Conservation (phyloP, 2,329 filamentous ascomycete species). For the Graphilbum ipis-grandicollis region DNA sequence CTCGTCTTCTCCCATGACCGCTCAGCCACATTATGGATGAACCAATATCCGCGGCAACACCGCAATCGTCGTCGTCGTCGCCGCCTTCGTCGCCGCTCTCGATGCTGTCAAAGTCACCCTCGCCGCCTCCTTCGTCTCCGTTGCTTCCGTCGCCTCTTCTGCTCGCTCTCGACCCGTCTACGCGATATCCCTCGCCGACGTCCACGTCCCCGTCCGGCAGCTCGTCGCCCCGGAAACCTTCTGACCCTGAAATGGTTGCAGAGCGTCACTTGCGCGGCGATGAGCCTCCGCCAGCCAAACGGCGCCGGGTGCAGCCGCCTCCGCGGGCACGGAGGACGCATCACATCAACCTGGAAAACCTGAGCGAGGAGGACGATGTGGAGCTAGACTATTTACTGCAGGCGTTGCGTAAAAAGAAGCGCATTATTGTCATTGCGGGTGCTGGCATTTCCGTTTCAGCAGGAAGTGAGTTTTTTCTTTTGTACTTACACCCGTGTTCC, state of each 20-base stretch:
- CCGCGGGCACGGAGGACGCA: slow-evolving; percentile 52
- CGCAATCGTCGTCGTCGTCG: slow-evolving; percentile 2
- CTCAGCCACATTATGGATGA: slow-evolving; percentile 2
- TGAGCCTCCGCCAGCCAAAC: slow-evolving; percentile 56
- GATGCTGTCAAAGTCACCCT: neutral
- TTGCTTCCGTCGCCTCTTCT: slow-evolving; percentile 27
- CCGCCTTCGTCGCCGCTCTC: slow-evolving; percentile 1
- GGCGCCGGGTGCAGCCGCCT: slow-evolving; percentile 41
- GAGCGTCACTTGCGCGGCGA: slow-evolving; percentile 24
- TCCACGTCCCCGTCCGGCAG: slow-evolving; percentile 28
- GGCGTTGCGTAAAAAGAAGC: slow-evolving; percentile 72
- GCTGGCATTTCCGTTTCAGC: slow-evolving; percentile 95
- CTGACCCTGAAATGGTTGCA: slow-evolving; percentile 17
- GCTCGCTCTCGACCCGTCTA: slow-evolving; percentile 18
- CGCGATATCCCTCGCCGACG: slow-evolving; percentile 36
- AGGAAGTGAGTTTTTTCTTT: slow-evolving; percentile 47
- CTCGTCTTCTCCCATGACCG: neutral
- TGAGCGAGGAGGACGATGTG: slow-evolving; percentile 32
- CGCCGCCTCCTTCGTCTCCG: slow-evolving; percentile 28
- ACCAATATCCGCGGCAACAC: slow-evolving; percentile 5
- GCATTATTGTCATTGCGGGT: slow-evolving; percentile 91
- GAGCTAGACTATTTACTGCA: slow-evolving; percentile 57
- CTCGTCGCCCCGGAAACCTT: slow-evolving; percentile 31
- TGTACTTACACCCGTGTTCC: no score
- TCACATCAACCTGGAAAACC: slow-evolving; percentile 51